Conservation (phyloP, 1,139 yeast genomes). For the Hansenula sp. region DNA sequence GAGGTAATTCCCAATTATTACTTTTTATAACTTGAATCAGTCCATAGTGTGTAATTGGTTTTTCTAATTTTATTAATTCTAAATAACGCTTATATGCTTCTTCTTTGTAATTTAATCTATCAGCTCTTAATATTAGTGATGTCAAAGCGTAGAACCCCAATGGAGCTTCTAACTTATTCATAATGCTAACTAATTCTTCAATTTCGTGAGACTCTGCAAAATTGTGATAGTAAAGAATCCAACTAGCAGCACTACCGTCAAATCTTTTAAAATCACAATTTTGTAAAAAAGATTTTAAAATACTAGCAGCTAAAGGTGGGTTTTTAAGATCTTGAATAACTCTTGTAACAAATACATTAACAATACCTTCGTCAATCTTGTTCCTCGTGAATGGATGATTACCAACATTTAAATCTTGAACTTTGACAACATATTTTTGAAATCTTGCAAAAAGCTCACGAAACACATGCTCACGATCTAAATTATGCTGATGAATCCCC, state of each 20-base stretch:
- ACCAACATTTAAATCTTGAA: background rate
- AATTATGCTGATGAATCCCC: constrained; percentile 4
- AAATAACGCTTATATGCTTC: constrained; percentile 14
- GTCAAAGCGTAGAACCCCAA: constrained; percentile 8
- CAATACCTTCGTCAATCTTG: constrained; percentile 11
- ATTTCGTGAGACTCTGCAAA: constrained; percentile 4
- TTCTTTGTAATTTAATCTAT: constrained; percentile 6
- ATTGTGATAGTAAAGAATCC: constrained; percentile 7
- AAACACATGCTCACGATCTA: constrained; percentile 1
- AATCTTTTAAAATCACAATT: constrained; percentile 5
- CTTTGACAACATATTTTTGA: constrained; percentile 1
- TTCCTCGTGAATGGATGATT: constrained; percentile 9
- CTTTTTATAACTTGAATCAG: constrained; percentile 10
- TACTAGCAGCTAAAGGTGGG: constrained; percentile 12
- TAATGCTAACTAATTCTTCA: constrained; percentile 7
- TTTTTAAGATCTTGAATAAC: constrained; percentile 5
- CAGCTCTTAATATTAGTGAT: constrained; percentile 10
- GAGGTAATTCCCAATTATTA: constrained; percentile 16
- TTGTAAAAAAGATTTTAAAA: constrained; percentile 10
- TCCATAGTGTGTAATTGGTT: constrained; percentile 7
- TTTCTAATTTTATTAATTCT: constrained; percentile 10
- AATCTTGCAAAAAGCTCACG: constrained; percentile 7
- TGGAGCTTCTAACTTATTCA: constrained; percentile 10
- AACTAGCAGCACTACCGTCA: constrained; percentile 12
- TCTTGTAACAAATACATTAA: constrained; percentile 12